Base-by-base conservation (phyloP, 768 basidiomycete species). In the Pisolithus albus region DNA sequence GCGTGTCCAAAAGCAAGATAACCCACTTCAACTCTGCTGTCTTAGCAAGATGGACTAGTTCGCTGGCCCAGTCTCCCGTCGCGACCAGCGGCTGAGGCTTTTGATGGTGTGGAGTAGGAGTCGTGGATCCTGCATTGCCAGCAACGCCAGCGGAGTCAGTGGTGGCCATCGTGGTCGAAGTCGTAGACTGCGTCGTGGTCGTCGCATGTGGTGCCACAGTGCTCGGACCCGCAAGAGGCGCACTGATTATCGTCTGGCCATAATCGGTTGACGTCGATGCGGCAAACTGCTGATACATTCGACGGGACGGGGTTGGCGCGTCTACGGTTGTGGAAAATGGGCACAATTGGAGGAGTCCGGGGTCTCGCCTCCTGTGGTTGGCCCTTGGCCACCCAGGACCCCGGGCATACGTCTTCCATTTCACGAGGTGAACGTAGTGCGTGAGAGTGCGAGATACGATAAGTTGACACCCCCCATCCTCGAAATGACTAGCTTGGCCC, bases 21-120 rank as follows among this genome's bases (percentile, higher is more conserved):
- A 78, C 86, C 59, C 65, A 92, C 89, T 92, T 92, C 61, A 92
- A 76, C 64, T 92, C 89, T 8, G 89, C 89, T 1, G 86, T 88
- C 71, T 88, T 91, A 6, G 89, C 89, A 10, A 92, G 76, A 48
- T 91, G 86, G 30, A 92, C 84, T 40, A 92, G 76, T 67, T 89
- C 86, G 59, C 84, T 86, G 24, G 87, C 89, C 89, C 89, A 92
- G 66, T 91, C 88, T 8, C 88, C 89, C 18, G 81, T 83, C 4
- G 89, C 87, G 46, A 92, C 76, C 47, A 89, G 68, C n/a, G 84
- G 81, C 5, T 61, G 59, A n/a, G 69, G 55, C 39, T 63, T 67
- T 30, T 55, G 65, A 19, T 63, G 65, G 2, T 42, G 52, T 7
- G 37, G 42, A 23, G 43, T 30, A 10, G 61, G 54, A 41, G 56